Evolutionary conservation across 805 yeast genomes (phyloP), one percentile per base, ranked within the genome.

Genomic region (Cyberlindnera euphorbiiphila): DNA sequence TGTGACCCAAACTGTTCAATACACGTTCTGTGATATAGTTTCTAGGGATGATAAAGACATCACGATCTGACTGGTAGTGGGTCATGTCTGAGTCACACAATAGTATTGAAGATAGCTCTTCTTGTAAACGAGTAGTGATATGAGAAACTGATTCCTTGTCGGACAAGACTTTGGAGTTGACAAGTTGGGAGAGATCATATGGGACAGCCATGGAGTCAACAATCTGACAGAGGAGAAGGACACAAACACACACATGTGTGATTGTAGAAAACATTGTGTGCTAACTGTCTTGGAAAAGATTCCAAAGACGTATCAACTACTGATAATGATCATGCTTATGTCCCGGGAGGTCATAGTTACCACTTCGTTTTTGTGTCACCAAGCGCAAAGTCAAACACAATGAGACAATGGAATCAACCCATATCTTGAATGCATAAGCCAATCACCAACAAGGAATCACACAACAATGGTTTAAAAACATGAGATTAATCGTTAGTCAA

Each of bases 21-120:
- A 49, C 39, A 3, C 47, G 47, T 13, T 49, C 41, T 14, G 39
- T 51, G 16, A 60, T 46, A 3, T 57, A 46, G 22, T 46, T 46
- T 19, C 53, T 51, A 14, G 65, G 63, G n/a, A 62, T 34, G 14
- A 61, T 41, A 8, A 56, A 25, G 5, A 60, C 36, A 27, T 56
- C 56, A 16, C 57, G 46, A 12, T 36, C 38, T 3, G 32, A 29
- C 4, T 37, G 23, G 24, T 30, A 34, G 17, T 14, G 20, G n/a
- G 25, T 25, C 18, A 18, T 11, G 7, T 17, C 32, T 4, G 16
- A 18, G 12, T 29, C 25, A 13, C 15, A 28, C 25, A 35, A 25
- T 30, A 15, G 22, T n/a, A 42, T 25, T 9, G 45, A 39, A 9
- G 14, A n/a, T 15, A 45, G 24, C 27, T 43, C 46, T 8, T 39